Conservation (phyloP, 257 asterid genomes). For the Nicotiana attenuata region DNA sequence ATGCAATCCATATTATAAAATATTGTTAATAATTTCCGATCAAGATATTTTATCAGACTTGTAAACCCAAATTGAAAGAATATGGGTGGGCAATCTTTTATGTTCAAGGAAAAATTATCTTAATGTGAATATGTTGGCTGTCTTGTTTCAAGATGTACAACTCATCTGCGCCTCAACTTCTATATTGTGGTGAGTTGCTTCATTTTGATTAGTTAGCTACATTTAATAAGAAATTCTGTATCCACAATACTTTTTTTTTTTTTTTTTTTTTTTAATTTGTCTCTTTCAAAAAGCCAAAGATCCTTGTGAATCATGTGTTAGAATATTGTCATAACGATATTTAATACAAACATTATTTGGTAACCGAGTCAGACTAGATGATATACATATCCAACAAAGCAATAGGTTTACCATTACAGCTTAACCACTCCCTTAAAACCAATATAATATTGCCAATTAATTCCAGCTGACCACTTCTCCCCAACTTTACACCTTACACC, state of each 20-base stretch:
- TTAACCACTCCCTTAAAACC: background rate
- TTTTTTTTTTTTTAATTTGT: background rate
- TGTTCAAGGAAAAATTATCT: background rate
- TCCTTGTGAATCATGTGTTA: background rate
- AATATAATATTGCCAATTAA: background rate
- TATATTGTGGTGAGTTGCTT: background rate
- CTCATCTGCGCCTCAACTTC: background rate
- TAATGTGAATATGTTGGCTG: background rate
- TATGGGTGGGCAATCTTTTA: no score
- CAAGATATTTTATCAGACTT: no score
- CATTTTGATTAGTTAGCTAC: background rate
- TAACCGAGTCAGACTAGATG: background rate
- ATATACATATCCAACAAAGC: background rate
- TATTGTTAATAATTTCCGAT: no score
- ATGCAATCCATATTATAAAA: no score
- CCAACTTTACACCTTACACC: background rate
- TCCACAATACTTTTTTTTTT: background rate
- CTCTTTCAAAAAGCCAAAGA: background rate
- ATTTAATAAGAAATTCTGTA: background rate
- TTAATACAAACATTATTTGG: background rate
- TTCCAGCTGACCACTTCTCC: background rate
- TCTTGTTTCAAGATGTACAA: background rate
- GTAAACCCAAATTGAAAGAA: no score
- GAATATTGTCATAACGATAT: background rate
- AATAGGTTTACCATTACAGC: background rate